Conservation (phyloP, 495 filamentous ascomycete genomes). For the Tuber aestivum region DNA sequence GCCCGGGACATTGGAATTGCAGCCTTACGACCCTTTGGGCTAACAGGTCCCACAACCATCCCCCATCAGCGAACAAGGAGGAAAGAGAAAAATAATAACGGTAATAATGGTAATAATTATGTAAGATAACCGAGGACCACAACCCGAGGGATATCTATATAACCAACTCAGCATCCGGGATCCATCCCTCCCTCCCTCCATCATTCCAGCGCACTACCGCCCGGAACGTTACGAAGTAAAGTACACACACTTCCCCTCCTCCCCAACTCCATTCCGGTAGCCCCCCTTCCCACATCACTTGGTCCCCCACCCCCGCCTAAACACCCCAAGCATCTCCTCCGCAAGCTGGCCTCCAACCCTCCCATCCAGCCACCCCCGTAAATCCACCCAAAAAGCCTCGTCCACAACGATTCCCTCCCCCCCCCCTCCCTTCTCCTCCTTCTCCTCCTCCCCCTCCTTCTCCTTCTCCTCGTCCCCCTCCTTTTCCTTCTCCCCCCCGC, state of each 20-base stretch:
- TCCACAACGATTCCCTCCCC: conserved; percentile 42
- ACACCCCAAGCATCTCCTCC: conserved; percentile 57
- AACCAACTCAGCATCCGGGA: background rate
- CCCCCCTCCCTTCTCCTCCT: conserved; percentile 20
- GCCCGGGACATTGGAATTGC: background rate
- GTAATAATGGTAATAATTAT: too few relatives aligned
- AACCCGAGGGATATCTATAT: background rate
- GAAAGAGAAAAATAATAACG: background rate
- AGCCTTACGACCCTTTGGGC: background rate
- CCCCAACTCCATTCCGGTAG: too few relatives aligned
- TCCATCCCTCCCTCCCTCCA: too few relatives aligned
- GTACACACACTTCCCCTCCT: background rate
- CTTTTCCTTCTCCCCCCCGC: too few relatives aligned
- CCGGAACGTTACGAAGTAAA: background rate
- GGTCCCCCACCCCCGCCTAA: conserved; percentile 62
- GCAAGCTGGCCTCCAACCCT: conserved; percentile 61
- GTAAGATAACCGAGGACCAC: background rate
- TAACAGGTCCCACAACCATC: background rate
- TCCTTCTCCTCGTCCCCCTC: too few relatives aligned
- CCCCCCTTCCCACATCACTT: conserved; percentile 36
- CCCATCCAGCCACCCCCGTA: conserved; percentile 60
- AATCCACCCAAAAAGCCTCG: conserved; percentile 45
- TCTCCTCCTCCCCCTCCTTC: conserved; percentile 42
- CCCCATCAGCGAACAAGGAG: background rate
- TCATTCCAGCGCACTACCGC: background rate